Base-by-base conservation (phyloP, 345 rosid genomes). In the Lenwebbia sp. region DNA sequence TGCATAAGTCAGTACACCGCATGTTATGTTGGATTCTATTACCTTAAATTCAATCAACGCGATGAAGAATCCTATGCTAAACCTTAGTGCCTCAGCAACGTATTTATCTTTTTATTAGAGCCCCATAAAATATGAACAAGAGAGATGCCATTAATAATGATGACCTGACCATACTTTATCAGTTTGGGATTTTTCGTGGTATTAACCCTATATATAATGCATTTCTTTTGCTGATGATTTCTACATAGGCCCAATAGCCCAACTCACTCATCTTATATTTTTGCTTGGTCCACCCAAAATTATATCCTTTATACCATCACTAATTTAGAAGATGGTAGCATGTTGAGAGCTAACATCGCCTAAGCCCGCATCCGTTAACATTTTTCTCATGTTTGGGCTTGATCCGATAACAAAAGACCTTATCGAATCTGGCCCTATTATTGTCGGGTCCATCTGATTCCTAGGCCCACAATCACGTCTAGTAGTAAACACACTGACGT, bases 401-500 rank as follows among this genome's bases (percentile, higher is more conserved):
- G 41, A 41, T 62, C 75, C 2, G 19, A 62, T 30, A 8, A 23
- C 10, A 62, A 30, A 30, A 30, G 75, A 30, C 41, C 75, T 62
- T 30, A 3, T 21, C 0, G 11, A 62, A 62, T 62, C 37, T 62
- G 2, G 11, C 37, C 5, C 5, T 0, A 30, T 0, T 28, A 15
- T 62, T 30, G 1, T 30, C 0, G 11, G 75, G 75, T 28, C 9
- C 40, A 28, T 58, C 30, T n/a, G 21, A 28, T 60, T 28, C 37
- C 74, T 60, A 60, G 75, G 75, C 40, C 40, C 21, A 62, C 7
- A 21, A 28, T 0, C 40, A 37, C 23, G 41, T 62, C 41, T 9
- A 0, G 6, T 30, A 62, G 5, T 33, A 7, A 62, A 30, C 41
- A 30, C 11, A 30, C 15, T 62, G 75, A 62, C 15, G 22, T 19